phyloP scores from a whole-genome alignment of 2,329 filamentous ascomycete genomes.

The Colletotrichum sp. region DNA sequence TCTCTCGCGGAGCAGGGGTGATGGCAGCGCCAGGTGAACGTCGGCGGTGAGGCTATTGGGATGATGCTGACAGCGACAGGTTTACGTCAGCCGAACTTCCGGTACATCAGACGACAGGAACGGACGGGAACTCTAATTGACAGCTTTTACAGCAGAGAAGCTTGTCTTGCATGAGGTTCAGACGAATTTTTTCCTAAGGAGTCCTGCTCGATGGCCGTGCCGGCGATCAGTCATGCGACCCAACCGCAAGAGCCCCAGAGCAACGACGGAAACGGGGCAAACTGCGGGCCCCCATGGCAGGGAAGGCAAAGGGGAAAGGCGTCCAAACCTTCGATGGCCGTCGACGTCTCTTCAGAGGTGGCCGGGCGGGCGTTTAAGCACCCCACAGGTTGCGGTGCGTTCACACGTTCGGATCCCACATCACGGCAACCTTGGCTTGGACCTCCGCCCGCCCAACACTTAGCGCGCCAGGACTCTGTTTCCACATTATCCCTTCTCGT shows the following conservation, averaged over 20 bases:
- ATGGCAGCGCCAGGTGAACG: neutral
- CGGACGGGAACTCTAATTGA: neutral
- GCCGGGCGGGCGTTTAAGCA: neutral
- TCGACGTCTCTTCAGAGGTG: neutral
- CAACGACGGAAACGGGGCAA: neutral
- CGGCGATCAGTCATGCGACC: neutral
- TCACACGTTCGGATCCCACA: neutral
- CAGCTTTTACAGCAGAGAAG: neutral
- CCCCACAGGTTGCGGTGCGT: neutral
- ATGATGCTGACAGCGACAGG: neutral
- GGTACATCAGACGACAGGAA: constrained; percentile 3
- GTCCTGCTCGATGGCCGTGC: neutral
- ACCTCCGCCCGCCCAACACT: neutral
- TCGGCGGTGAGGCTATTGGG: neutral
- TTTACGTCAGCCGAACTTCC: neutral
- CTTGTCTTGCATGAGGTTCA: neutral
- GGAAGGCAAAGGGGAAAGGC: constrained; percentile 2
- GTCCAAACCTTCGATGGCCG: neutral
- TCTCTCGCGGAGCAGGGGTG: neutral
- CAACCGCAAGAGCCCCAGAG: neutral
- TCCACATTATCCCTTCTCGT: neutral
- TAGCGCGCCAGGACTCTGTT: neutral
- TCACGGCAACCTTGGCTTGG: neutral
- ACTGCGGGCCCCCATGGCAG: neutral
- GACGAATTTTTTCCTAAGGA: neutral